Base-by-base conservation (phyloP, 805 yeast species). In the Sugiyamaella qingdaonensis region DNA sequence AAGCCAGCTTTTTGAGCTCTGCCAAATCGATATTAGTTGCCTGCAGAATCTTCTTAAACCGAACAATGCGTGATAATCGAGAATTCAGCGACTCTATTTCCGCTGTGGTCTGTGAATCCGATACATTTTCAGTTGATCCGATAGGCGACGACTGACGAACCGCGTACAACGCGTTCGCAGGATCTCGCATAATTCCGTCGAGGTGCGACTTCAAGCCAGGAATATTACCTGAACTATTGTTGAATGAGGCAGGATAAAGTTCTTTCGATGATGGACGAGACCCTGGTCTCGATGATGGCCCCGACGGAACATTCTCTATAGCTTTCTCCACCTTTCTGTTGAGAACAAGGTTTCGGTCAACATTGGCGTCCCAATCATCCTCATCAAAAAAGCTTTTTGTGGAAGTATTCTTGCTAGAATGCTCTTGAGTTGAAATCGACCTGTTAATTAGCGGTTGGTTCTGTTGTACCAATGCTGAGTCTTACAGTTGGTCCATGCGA, bases 301-400 rank as follows among this genome's bases (percentile, higher is more conserved):
- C 58, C 54, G 45, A 47, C 21, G 62, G 61, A 24, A 47, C 37
- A 49, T 59, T 49, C 51, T 62, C 65, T 19, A 61, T 63, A 36
- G 61, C 51, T 46, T 59, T 63, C 42, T 54, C 55, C 18, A 54
- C 53, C 13, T 46, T 43, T 36, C 43, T 29, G 14, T 31, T 34
- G 31, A 52, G 52, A 10, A 53, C 59, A 19, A 63, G 52, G 35
- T 64, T 61, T 27, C 56, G 60, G 52, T 78, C 81, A 52, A 79
- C 82, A 43, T 82, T 85, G 10, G 92, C 95, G 67, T 89, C 92
- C 97, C 97, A 90, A 68, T 89, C 97, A 61, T 87, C 95, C 66
- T 90, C 43, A 39, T 39, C 43, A 39, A 16, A 39, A 39, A 39
- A 39, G 43, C 43, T 39, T 96, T 53, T 84, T 72, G 64, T 90